Evolutionary conservation across 257 asterid species (phyloP).

Genomic region (Ilex asprella): DNA sequence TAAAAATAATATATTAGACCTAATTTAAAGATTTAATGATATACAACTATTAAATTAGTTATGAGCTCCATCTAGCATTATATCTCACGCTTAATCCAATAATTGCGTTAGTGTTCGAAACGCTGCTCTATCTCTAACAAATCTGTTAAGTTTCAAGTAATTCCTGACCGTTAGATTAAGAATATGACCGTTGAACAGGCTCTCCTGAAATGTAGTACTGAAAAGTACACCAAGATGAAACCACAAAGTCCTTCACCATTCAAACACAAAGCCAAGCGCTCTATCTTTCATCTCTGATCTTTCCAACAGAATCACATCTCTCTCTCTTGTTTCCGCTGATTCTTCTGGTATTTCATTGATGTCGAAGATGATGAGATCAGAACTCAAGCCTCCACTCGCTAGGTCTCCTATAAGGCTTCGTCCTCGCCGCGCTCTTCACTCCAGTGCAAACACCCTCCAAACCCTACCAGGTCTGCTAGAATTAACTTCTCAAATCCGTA

Average conservation of each 20-base stretch:
- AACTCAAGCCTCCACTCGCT: conserved; percentile 77
- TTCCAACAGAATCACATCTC: not conserved
- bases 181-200: conserved; percentile 49
- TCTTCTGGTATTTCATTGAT: not conserved
- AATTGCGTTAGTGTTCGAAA: no score
- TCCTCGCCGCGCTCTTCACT: conserved; percentile 51
- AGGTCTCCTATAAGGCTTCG: conserved; percentile 82
- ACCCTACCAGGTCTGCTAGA: conserved; percentile 55
- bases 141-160: no score
- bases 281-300: conserved; percentile 7
- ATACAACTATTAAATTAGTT: no score
- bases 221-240: no score
- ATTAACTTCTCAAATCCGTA: no score
- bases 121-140: no score
- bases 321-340: not conserved
- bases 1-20: no score
- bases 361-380: conserved; percentile 53
- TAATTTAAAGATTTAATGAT: no score
- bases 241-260: no score
- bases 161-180: conserved; percentile 8
- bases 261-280: not conserved
- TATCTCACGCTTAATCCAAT: no score
- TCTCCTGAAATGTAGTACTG: not conserved
- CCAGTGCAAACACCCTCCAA: conserved; percentile 27
- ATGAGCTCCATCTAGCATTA: no score